Evolutionary conservation across 495 filamentous ascomycete species (phyloP).

Genomic region (Penicillium verhagenii): DNA sequence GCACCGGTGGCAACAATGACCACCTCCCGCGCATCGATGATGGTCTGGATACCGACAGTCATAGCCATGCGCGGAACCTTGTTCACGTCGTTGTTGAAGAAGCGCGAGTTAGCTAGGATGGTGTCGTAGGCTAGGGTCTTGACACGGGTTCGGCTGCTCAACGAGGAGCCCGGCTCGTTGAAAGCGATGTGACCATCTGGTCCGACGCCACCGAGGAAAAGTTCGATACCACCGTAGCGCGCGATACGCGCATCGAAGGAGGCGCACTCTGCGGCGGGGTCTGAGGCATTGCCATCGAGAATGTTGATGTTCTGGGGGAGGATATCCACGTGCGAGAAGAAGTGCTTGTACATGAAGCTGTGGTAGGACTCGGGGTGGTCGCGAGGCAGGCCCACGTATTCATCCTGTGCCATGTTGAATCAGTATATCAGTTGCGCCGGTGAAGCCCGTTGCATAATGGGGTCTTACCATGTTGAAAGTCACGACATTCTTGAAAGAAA

Average conservation of each 20-base stretch:
- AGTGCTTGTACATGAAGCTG: slow-evolving; percentile 88
- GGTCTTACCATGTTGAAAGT: slow-evolving; percentile 90
- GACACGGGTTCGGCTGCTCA: slow-evolving; percentile 75
- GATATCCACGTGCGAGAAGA: slow-evolving; percentile 86
- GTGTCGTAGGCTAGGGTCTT: slow-evolving; percentile 88
- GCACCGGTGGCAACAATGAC: slow-evolving; percentile 79
- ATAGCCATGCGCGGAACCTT: slow-evolving; percentile 80
- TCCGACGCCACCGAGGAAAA: slow-evolving; percentile 83
- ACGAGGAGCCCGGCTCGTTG: slow-evolving; percentile 82
- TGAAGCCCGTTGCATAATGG: background rate
- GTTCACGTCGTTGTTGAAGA: slow-evolving; percentile 70
- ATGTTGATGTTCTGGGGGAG: slow-evolving; percentile 79
- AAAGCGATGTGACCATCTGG: slow-evolving; percentile 88
- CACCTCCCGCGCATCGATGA: slow-evolving; percentile 78
- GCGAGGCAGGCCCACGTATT: slow-evolving; percentile 79
- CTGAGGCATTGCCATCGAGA: slow-evolving; percentile 75
- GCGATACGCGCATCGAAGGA: slow-evolving; percentile 78
- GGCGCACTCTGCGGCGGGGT: slow-evolving; percentile 74
- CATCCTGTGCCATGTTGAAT: slow-evolving; percentile 54
- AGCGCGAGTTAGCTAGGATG: slow-evolving; percentile 79
- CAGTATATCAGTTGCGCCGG: background rate
- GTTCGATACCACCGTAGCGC: slow-evolving; percentile 72
- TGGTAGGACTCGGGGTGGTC: slow-evolving; percentile 85
- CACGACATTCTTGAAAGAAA: slow-evolving; percentile 84
- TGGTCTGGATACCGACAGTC: slow-evolving; percentile 85